Evolutionary conservation across 192 early-diverging fungal genomes (phyloP), one percentile per base, ranked within the genome.

Genomic region (Entomortierella lignicola): DNA sequence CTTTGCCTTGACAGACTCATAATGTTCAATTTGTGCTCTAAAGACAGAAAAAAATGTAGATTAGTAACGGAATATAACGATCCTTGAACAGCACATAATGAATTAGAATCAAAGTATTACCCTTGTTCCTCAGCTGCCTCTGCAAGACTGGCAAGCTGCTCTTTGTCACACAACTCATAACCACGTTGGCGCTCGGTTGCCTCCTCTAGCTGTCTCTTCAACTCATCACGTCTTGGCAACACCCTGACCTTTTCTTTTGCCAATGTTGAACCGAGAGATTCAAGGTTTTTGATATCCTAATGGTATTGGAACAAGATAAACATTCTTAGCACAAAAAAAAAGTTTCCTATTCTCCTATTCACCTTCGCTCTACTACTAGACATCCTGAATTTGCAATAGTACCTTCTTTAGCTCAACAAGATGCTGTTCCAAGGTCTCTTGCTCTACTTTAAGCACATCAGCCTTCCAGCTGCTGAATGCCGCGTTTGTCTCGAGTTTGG

Each of bases 121-220:
- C 75, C 75, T 60, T 69, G 75, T 27, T 79, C 75, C 26, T 79
- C 75, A 27, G 69, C 68, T n/a, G 66, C 62, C 34, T 79, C 75
- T 7, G 75, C 68, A 54, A 79, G 62, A 54, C 42, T 64, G 29
- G 55, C 68, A 21, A 79, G 52, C 27, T 69, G 67, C 10, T 69
- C 75, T 57, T 79, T 79, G 31, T 79, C 75, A 26, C 66, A 69
- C 6, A 66, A 34, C 11, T 65, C 54, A 55, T 70, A 79, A n/a
- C 67, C 56, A 10, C 57, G 57, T 25, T 65, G 67, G 1, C 75
- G 60, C 17, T 64, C 48, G 8, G 60, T 65, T 29, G 75, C 67
- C 21, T 69, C 37, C 17, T 60, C 66, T 5, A 70, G 21, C 15
- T 66, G 62, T 12, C 37, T 44, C 54, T 63, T 64, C 15, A 79